These are phyloP conservation scores for Fagus crenata DNA, from an alignment of 306 rosid species.

Conservation along the genomic window DNA sequence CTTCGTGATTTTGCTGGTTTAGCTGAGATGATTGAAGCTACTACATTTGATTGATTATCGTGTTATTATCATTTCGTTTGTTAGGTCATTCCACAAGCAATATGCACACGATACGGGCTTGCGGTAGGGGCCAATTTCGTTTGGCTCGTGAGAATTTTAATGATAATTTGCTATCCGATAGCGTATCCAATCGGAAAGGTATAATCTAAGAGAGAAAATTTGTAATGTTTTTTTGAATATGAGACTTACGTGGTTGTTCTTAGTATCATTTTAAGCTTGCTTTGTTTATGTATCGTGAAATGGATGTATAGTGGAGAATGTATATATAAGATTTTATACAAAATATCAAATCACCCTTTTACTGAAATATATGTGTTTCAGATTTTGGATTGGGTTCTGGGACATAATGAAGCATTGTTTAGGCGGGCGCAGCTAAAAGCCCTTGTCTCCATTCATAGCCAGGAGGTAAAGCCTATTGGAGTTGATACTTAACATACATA, in stretches of 20 bases:
- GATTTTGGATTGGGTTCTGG: constrained; percentile 77
- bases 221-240: background rate
- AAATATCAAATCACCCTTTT: background rate
- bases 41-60: constrained; percentile 8
- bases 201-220: constrained; percentile 16
- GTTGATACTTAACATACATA: constrained; percentile 3
- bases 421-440: constrained; percentile 94
- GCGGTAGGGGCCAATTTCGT: constrained; percentile 83
- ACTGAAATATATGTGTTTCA: constrained; percentile 34
- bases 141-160: constrained; percentile 73
- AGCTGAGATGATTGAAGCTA: constrained; percentile 10
- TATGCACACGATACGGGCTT: constrained; percentile 90
- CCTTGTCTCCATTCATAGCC: constrained; percentile 87
- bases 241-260: background rate
- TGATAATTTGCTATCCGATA: constrained; percentile 87
- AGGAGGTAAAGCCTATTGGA: constrained; percentile 58
- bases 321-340: background rate
- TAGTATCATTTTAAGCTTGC: background rate
- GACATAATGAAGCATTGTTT: constrained; percentile 88
- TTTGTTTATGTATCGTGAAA: background rate
- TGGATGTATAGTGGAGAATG: background rate
- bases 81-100: constrained; percentile 96
- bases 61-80: constrained; percentile 14
- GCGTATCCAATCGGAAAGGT: constrained; percentile 97
- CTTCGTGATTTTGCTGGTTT: constrained; percentile 7